Evolutionary conservation across 768 basidiomycete genomes (phyloP).

Genomic region (Hygrophorus pudorinus): DNA sequence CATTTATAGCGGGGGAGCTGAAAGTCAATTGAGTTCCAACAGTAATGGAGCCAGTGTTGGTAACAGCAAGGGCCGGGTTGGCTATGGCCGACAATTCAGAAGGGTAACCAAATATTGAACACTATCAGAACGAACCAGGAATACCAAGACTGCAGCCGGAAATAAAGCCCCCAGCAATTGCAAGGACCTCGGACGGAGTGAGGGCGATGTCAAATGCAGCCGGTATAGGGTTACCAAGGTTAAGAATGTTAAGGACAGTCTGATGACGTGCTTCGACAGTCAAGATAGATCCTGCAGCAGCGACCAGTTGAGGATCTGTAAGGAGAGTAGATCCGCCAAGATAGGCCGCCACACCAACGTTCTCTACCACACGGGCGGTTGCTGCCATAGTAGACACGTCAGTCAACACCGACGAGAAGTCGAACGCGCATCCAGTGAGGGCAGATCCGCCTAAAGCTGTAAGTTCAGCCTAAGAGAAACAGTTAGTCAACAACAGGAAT

Average conservation of each 20-base stretch:
- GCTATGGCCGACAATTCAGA: slow-evolving; percentile 24
- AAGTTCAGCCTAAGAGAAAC: slow-evolving; percentile 31
- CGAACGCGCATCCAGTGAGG: slow-evolving; percentile 52
- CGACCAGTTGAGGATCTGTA: slow-evolving; percentile 47
- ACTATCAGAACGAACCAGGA: slow-evolving; percentile 27
- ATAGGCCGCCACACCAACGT: slow-evolving; percentile 68
- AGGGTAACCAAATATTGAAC: background rate
- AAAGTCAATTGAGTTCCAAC: slow-evolving; percentile 57
- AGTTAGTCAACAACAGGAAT: background rate
- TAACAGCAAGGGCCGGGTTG: slow-evolving; percentile 49
- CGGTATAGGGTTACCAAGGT: slow-evolving; percentile 50
- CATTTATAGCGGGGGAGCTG: slow-evolving; percentile 44
- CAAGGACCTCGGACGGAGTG: slow-evolving; percentile 59
- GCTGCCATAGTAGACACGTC: slow-evolving; percentile 63
- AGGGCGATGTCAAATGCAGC: slow-evolving; percentile 66
- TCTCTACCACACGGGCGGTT: slow-evolving; percentile 66
- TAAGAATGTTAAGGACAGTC: slow-evolving; percentile 64
- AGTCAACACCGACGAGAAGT: slow-evolving; percentile 51
- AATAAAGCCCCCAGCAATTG: slow-evolving; percentile 60
- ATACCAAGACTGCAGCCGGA: slow-evolving; percentile 57
- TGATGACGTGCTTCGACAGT: slow-evolving; percentile 81
- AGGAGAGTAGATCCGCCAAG: slow-evolving; percentile 63
- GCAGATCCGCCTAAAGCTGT: slow-evolving; percentile 43
- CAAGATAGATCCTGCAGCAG: slow-evolving; percentile 63
- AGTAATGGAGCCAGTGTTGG: slow-evolving; percentile 45